Evolutionary conservation across 75 land plant species (phyloP).

Genomic region (Pinus albicaulis): DNA sequence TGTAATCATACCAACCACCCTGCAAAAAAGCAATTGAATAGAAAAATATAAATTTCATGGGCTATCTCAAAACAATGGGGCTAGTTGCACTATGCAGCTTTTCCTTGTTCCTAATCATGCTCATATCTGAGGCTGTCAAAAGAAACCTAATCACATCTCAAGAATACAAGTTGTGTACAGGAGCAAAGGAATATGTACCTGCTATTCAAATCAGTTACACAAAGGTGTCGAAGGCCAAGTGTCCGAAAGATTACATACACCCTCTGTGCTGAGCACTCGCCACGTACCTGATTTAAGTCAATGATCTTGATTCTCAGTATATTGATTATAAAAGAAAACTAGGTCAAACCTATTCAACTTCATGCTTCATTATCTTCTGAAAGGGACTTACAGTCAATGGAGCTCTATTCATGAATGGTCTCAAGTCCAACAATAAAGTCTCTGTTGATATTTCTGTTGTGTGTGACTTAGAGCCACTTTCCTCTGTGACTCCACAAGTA

Average conservation of each 20-base stretch:
- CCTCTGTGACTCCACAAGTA: conserved; percentile 1
- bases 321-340: conserved; percentile 8
- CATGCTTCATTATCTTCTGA: background rate
- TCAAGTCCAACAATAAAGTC: conserved; percentile 24
- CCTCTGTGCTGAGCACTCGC: conserved; percentile 44
- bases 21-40: conserved; percentile 12
- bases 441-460: conserved; percentile 1
- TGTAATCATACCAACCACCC: conserved; percentile 45
- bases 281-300: conserved; percentile 28
- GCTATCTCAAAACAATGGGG: background rate
- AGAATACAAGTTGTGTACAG: background rate
- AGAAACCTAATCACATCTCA: background rate
- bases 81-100: background rate
- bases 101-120: background rate
- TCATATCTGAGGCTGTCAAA: too few relatives aligned
- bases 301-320: background rate
- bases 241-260: conserved; percentile 49
- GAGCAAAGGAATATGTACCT: conserved; percentile 15
- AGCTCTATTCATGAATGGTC: conserved; percentile 44
- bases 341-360: conserved; percentile 7
- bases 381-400: conserved; percentile 38
- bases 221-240: conserved; percentile 40
- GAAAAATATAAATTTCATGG: background rate
- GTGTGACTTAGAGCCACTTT: background rate
- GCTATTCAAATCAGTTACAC: conserved; percentile 42